Conservation (phyloP, 495 filamentous ascomycete genomes). For the Parathielavia appendiculata region DNA sequence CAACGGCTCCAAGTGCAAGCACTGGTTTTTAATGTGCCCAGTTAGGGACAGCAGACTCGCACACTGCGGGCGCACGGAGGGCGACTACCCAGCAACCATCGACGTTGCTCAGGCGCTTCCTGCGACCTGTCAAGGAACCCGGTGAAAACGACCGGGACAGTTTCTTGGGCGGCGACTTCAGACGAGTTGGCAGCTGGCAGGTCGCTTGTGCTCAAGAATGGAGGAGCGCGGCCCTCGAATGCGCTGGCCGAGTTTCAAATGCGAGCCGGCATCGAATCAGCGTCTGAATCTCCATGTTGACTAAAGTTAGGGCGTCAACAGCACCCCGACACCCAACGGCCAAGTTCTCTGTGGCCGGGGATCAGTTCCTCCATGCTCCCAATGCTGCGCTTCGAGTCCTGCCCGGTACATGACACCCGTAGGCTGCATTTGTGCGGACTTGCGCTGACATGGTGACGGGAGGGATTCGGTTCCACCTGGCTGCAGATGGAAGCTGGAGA, state of each 20-base stretch:
- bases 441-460: no score
- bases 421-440: no score
- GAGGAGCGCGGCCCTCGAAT: conserved; percentile 25
- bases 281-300: conserved; percentile 11
- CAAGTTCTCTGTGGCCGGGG: no score
- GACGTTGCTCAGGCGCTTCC: neutral
- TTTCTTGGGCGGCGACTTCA: conserved; percentile 6
- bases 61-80: neutral
- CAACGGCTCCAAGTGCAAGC: conserved; percentile 24
- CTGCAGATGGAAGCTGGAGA: neutral
- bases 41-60: no score
- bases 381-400: no score
- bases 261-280: conserved; percentile 26
- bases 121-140: neutral
- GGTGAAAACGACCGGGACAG: neutral
- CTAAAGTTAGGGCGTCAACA: conserved; percentile 7
- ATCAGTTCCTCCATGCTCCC: no score
- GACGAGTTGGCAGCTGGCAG: conserved; percentile 7
- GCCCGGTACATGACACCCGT: no score
- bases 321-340: no score
- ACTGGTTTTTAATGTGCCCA: no score
- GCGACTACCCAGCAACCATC: neutral
- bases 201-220: conserved; percentile 14
- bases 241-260: conserved; percentile 37
- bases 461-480: no score